Evolutionary conservation across 1,284 basidiomycete species (phyloP), one percentile per base, ranked within the genome.

Genomic region (Moesziomyces aphidis): DNA sequence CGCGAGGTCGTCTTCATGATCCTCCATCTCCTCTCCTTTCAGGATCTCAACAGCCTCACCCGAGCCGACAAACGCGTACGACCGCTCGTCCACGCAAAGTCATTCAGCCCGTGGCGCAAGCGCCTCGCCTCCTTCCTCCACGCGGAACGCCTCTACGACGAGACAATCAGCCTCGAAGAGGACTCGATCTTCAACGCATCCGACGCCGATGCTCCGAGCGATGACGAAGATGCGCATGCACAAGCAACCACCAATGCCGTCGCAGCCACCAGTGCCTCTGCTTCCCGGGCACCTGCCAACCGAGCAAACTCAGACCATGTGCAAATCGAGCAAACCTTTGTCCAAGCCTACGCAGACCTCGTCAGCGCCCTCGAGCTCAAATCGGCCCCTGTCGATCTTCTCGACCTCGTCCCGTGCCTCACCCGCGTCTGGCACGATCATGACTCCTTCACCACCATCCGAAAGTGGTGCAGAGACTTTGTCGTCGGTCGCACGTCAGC

Each of bases 101-200:
- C 54, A 19, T 81, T 79, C 44, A 66, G 76, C 21, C 70, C 73
- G 0, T 79, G 79, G 79, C 60, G 79, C 13, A 80, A 80, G 54
- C 60, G 72, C 5, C 65, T 64, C 22, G 61, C 68, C 5, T 60
- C 58, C 17, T 65, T 79, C 22, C 61, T 60, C 3, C 49, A 63
- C 19, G 50, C 42, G 9, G 71, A 77, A 24, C 52, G 50, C 6
- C 52, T 59, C 21, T 79, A 73, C 53, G 78, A 76, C 52, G 61
- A 68, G 26, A 47, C 54, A 9, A 58, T 61, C 24, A 59, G 64
- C 9, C 60, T 68, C 42, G 57, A 69, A 19, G 65, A 73, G 43
- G 71, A 61, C 15, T 65, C 57, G 19, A 44, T 62, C 5, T 65
- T 62, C 24, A 58, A 64, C 34, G 49, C 42, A 26, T 19, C 50